Evolutionary conservation across 768 basidiomycete species (phyloP).

Genomic region (Cystofilobasidium bisporidii): DNA sequence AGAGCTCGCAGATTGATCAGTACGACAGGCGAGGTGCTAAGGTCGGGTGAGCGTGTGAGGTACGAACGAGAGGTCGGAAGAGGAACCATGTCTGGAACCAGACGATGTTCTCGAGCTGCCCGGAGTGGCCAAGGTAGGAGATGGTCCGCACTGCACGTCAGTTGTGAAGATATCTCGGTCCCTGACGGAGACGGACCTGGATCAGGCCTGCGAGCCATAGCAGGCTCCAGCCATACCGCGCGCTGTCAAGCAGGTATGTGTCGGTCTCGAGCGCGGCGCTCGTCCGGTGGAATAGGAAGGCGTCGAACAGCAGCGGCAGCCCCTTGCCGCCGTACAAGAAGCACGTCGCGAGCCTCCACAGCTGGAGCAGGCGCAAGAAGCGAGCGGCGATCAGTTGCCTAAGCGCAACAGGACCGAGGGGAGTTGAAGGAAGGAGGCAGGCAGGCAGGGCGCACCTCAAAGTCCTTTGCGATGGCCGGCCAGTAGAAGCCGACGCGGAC

Average conservation of each 20-base stretch:
- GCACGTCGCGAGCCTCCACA: slow-evolving; percentile 21
- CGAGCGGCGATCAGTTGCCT: neutral
- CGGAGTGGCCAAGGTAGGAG: too few species aligned
- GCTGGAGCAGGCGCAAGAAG: neutral
- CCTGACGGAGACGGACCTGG: neutral
- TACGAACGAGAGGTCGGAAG: slow-evolving; percentile 9
- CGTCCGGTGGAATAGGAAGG: slow-evolving; percentile 24
- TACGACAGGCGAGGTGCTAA: neutral
- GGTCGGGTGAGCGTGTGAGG: neutral
- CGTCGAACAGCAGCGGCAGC: slow-evolving; percentile 22
- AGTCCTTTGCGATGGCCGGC: slow-evolving; percentile 27
- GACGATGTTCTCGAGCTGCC: neutral
- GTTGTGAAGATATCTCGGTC: too few species aligned
- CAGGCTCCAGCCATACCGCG: slow-evolving; percentile 19
- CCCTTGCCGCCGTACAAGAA: slow-evolving; percentile 23
- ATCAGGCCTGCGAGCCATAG: slow-evolving; percentile 10
- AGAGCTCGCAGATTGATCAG: neutral
- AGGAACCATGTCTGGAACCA: slow-evolving; percentile 19
- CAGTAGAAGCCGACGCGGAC: neutral
- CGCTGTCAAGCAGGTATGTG: slow-evolving; percentile 15
- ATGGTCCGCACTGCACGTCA: too few species aligned
- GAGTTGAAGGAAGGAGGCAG: slow-evolving; percentile 18
- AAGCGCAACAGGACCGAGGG: too few species aligned
- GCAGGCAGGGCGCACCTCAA: slow-evolving; percentile 25
- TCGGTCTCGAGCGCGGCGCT: slow-evolving; percentile 16